Base-by-base conservation (phyloP, 805 yeast genomes). In the Sugiyamaella valdiviana region DNA sequence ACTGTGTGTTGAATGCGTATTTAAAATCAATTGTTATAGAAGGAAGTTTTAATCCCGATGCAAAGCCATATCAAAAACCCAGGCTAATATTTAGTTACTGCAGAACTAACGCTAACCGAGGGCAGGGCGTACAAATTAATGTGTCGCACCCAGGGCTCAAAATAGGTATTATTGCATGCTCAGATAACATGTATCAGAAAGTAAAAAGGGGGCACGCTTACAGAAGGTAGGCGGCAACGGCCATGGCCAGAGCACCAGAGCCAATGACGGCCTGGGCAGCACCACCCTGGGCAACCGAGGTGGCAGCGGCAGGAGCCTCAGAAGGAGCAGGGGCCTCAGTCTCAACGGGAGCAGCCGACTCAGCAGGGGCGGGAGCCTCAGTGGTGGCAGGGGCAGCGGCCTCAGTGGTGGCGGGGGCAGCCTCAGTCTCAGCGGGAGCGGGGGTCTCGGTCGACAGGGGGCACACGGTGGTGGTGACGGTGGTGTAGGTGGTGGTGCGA, bases 141-240 rank as follows among this genome's bases (percentile, higher is more conserved):
- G 32, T 26, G n/a, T 26, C 14, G 3, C n/a, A 26, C 32, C 32
- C 32, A 26, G 32, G 32, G 32, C 14, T 26, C 32, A 26, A 26
- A 26, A 26, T n/a, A 26, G 32, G 32, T 26, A 26, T 26, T 26
- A 26, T 26, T 26, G 32, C 32, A 26, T 26, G 32, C 32, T 26
- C 32, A 26, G 32, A 26, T 26, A 26, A 26, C 32, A 26, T 26
- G 32, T 26, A 26, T 26, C 32, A 26, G 32, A 26, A 26, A 26
- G 32, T 10, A 26, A 26, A 26, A 41, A 26, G 20, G 9, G 36
- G 9, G 21, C 36, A 22, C 46, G 38, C 23, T 69, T 71, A 72
- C 61, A 73, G 66, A 57, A 74, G 64, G 68, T 73, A 74, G 65
- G 71, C 74, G 57, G 74, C 76, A 59, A 66, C 67, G 54, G 77